These are phyloP conservation scores for Selenicereus undatus DNA, from an alignment of 148 eudicot genomes.

Conservation along the genomic window DNA sequence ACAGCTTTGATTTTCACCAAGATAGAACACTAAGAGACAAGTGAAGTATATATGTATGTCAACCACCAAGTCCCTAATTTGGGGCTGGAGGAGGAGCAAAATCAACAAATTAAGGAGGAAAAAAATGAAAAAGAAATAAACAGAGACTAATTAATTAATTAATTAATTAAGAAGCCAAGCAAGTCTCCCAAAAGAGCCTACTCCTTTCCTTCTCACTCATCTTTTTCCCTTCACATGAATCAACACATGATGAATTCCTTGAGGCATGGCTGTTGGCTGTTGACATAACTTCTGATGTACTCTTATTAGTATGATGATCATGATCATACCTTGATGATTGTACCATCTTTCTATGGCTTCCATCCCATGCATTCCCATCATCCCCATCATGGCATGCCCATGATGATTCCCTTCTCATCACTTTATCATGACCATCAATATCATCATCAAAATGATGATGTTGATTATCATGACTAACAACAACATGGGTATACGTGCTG, in stretches of 20 bases:
- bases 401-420: slow-evolving; percentile 8
- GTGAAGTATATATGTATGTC: not conserved
- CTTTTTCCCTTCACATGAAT: slow-evolving; percentile 28
- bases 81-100: not conserved
- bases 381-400: not conserved
- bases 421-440: slow-evolving; percentile 12
- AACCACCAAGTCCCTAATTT: slow-evolving; percentile 8
- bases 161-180: slow-evolving; percentile 55
- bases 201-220: slow-evolving; percentile 50
- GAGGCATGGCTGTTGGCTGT: slow-evolving; percentile 31
- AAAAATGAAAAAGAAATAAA: not conserved
- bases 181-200: slow-evolving; percentile 81
- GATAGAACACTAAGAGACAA: not conserved
- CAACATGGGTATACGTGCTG: too few species aligned
- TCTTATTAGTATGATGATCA: not conserved
- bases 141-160: too few species aligned
- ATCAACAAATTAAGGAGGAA: not conserved
- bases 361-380: slow-evolving; percentile 7
- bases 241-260: slow-evolving; percentile 31
- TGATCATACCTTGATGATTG: not conserved
- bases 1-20: not conserved
- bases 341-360: not conserved
- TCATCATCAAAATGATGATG: slow-evolving; percentile 8
- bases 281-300: slow-evolving; percentile 30
- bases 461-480: not conserved